Conservation (phyloP, 306 rosid genomes). For the Alnus rubra region DNA sequence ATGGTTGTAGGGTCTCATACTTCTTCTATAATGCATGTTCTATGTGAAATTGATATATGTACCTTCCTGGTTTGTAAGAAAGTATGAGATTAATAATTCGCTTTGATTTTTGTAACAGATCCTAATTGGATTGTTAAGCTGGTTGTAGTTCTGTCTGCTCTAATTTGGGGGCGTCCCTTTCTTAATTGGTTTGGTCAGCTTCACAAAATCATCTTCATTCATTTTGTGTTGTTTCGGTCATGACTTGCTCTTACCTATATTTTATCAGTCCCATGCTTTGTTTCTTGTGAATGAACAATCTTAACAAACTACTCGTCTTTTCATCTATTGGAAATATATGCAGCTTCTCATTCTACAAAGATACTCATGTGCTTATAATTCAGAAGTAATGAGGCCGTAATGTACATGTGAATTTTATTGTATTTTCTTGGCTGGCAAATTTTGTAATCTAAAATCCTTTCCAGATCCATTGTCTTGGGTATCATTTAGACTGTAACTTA, state of each 20-base stretch:
- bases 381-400: neutral
- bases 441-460: neutral
- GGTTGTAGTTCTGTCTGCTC: neutral
- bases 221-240: neutral
- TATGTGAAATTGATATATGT: conserved; percentile 4
- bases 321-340: neutral
- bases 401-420: neutral
- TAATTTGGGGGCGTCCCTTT: neutral
- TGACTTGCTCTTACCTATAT: neutral
- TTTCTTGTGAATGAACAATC: neutral
- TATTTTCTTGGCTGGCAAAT: neutral
- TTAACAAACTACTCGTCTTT: neutral
- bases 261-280: neutral
- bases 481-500: neutral
- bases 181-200: neutral
- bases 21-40: neutral
- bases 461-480: neutral
- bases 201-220: neutral
- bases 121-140: neutral
- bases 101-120: neutral
- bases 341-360: neutral
- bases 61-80: neutral
- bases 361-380: neutral
- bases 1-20: neutral
- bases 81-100: neutral